Evolutionary conservation across 2,329 filamentous ascomycete genomes (phyloP), one percentile per base, ranked within the genome.

Genomic region (Epichloe festucae): DNA sequence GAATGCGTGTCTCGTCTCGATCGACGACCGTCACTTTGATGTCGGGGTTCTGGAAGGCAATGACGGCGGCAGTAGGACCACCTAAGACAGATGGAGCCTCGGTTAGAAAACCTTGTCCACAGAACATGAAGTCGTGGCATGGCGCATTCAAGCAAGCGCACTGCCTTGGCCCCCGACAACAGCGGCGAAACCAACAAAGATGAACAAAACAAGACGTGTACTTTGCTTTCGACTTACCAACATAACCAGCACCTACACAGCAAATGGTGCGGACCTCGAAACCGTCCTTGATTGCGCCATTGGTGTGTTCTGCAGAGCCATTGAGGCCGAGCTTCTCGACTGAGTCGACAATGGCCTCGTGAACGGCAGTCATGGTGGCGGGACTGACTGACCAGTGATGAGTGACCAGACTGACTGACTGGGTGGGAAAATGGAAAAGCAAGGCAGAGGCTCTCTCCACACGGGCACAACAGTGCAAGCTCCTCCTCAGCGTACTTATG

Each of bases 11-110:
- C 49, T 72, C 72, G 62, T 87, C 82, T 54, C 78, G 73, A 63
- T 90, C 87, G 38, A 89, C 81, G n/a, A 90, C 85, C 19, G 81
- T 86, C 41, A 90, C 83, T 46, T 73, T 74, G 58, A 89, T 76
- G 51, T 81, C 67, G 2, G 85, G 85, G 64, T 88, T 88, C 57
- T 87, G 78, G 60, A 81, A 77, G 21, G 87, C 87, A 52, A 89
- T 78, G 35, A 90, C 78, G 12, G 87, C 82, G 21, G 83, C 83
- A 39, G 85, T 89, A 46, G 87, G 85, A 40, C 85, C 85, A 59
- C 85, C 85, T 83, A 54, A 7, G 31, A 17, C 15, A 43, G 21
- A 50, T 14, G 19, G 27, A 50, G 35, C 3, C 8, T 7, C 14
- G 34, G 47, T 44, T 15, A 50, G 19, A 39, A 23, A 21, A 17